Conservation (phyloP, 2,329 filamentous ascomycete species). For the Arthrobotrys sinensis region DNA sequence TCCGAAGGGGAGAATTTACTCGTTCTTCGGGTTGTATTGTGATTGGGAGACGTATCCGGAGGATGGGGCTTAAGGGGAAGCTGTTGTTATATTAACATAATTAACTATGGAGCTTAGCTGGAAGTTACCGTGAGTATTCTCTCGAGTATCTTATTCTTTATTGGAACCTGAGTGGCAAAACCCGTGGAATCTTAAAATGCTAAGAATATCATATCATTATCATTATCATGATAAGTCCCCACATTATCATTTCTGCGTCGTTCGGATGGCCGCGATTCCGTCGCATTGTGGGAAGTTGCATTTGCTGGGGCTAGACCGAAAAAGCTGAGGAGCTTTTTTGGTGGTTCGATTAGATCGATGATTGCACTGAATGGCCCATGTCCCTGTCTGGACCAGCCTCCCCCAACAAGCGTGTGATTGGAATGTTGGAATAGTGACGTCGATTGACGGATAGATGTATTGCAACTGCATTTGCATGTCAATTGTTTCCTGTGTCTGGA, state of each 20-base stretch:
- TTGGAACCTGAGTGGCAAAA: not conserved
- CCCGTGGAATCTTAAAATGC: not conserved
- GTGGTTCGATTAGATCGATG: slow-evolving; percentile 32
- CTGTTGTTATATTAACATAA: not conserved
- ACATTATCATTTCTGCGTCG: slow-evolving; percentile 9
- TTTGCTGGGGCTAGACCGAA: slow-evolving; percentile 10
- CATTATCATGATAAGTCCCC: slow-evolving; percentile 24
- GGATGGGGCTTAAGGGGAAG: slow-evolving; percentile 1
- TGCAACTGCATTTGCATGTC: not conserved
- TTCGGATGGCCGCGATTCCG: slow-evolving; percentile 21
- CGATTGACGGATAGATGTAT: slow-evolving; percentile 40
- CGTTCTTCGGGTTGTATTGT: slow-evolving; percentile 33
- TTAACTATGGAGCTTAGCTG: slow-evolving; percentile 1
- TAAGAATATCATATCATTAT: slow-evolving; percentile 23
- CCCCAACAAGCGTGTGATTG: slow-evolving; percentile 30
- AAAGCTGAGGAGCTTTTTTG: slow-evolving; percentile 6
- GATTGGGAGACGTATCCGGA: slow-evolving; percentile 24
- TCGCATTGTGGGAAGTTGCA: slow-evolving; percentile 42
- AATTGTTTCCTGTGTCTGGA: not conserved
- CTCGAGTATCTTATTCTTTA: not conserved
- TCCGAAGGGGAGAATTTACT: slow-evolving; percentile 31
- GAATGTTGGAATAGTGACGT: slow-evolving; percentile 51
- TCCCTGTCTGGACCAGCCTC: slow-evolving; percentile 37
- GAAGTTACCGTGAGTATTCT: too few relatives aligned
- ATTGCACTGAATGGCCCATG: slow-evolving; percentile 14